These are phyloP conservation scores for Cystobasidiaceae sp. DNA, from an alignment of 1,284 basidiomycete species.

Conservation along the genomic window DNA sequence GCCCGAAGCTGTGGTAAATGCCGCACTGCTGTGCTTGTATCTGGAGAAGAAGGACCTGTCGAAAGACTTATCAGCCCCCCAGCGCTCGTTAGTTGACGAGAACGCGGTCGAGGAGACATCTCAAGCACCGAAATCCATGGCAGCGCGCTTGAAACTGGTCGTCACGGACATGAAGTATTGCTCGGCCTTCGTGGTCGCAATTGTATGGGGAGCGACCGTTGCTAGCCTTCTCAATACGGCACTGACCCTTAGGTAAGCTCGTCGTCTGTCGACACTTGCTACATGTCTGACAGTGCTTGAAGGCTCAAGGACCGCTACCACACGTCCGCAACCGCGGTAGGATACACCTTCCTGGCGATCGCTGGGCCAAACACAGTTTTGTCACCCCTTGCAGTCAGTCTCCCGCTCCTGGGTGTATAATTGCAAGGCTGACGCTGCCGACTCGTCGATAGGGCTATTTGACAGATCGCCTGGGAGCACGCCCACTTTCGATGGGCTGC, in stretches of 20 bases:
- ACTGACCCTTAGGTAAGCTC: background rate
- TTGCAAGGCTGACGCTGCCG: background rate
- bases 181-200: background rate
- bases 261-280: background rate
- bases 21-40: background rate
- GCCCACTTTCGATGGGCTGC: background rate
- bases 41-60: background rate
- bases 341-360: conserved; percentile 10
- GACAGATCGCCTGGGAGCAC: conserved; percentile 20
- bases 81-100: background rate
- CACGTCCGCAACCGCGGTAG: background rate
- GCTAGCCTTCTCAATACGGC: background rate
- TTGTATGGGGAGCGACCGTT: background rate
- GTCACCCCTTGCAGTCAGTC: background rate
- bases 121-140: background rate
- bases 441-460: background rate
- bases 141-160: background rate
- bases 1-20: background rate
- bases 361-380: conserved; percentile 3
- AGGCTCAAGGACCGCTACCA: conserved; percentile 1
- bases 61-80: background rate
- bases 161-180: background rate
- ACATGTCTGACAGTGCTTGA: background rate
- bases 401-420: background rate
- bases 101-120: background rate